Evolutionary conservation across 2,329 filamentous ascomycete species (phyloP).

Genomic region (Simplicillium aogashimaense): DNA sequence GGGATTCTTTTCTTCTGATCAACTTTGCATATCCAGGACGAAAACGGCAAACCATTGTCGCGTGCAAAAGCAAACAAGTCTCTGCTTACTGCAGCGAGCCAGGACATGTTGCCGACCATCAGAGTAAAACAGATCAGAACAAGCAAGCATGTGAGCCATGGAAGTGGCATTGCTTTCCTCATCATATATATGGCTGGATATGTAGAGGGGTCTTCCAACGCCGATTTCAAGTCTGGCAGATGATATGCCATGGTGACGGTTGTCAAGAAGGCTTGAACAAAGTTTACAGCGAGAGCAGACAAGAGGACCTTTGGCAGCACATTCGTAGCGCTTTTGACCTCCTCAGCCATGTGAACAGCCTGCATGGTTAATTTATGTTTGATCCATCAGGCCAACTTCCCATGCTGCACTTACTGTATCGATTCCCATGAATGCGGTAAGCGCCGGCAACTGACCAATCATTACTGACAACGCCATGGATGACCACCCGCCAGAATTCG

Average conservation of each 20-base stretch:
- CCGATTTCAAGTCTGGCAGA: conserved; percentile 3
- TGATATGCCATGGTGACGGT: conserved; percentile 6
- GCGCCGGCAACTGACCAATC: conserved; percentile 8
- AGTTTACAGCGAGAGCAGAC: background rate
- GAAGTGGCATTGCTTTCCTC: conserved; percentile 2
- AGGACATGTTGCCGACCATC: conserved; percentile 4
- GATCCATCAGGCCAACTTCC: no score
- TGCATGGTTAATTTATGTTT: background rate
- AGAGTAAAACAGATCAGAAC: conserved; percentile 3
- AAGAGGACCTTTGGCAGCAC: conserved; percentile 6
- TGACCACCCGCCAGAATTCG: conserved; percentile 6
- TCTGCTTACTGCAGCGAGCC: conserved; percentile 3
- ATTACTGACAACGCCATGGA: conserved; percentile 6
- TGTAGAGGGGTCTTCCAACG: conserved; percentile 2
- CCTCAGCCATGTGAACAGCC: conserved; percentile 8
- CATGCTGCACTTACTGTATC: conserved; percentile 3
- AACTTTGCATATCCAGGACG: conserved; percentile 5
- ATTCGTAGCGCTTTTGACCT: conserved; percentile 7
- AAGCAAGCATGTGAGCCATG: conserved; percentile 3
- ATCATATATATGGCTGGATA: conserved; percentile 6
- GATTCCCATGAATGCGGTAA: conserved; percentile 3
- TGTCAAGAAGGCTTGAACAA: background rate
- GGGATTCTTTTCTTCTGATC: conserved; percentile 6
- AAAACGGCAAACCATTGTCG: conserved; percentile 5
- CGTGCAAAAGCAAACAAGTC: conserved; percentile 6